Conservation (phyloP, 2,329 filamentous ascomycete genomes). For the Stachybotrys echinatus region DNA sequence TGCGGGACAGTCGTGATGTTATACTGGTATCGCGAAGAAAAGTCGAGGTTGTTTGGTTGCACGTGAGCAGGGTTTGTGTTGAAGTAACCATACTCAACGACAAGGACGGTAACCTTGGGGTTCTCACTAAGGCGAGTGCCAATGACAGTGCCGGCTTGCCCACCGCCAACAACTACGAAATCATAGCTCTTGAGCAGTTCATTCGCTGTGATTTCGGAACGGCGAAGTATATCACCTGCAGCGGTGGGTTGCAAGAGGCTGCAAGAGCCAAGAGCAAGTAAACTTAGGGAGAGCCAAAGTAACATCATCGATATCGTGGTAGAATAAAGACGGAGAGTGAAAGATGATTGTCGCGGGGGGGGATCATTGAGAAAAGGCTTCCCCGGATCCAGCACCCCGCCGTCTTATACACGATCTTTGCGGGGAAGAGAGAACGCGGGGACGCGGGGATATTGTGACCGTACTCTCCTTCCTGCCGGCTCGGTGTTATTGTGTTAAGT, state of each 20-base stretch:
- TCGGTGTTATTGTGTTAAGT: too few relatives aligned
- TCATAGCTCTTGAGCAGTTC: slow-evolving; percentile 7
- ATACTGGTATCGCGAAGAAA: slow-evolving; percentile 1
- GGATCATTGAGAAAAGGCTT: too few relatives aligned
- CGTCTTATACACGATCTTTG: too few relatives aligned
- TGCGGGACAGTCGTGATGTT: slow-evolving; percentile 1
- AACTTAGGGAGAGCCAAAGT: neutral
- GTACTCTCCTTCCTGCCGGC: too few relatives aligned
- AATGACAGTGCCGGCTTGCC: slow-evolving; percentile 17
- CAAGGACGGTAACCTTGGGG: neutral
- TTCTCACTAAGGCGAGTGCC: slow-evolving; percentile 11
- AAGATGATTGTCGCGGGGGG: too few relatives aligned
- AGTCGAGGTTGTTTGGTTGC: neutral
- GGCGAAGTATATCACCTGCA: neutral
- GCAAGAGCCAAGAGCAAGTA: neutral
- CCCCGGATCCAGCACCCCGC: too few relatives aligned
- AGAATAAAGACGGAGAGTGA: too few relatives aligned
- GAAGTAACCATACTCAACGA: slow-evolving; percentile 2
- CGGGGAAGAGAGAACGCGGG: too few relatives aligned
- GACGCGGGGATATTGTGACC: too few relatives aligned
- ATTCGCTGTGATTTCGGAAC: slow-evolving; percentile 3
- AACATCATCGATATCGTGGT: neutral
- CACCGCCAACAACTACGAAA: slow-evolving; percentile 17
- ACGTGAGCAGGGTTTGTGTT: slow-evolving; percentile 1
- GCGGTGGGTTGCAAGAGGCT: neutral